A percentile compares a stretch with the other conserved stretches of the same genome.
phyloP scores from a whole-genome alignment of 306 rosid species.

The Quercus suber region DNA sequence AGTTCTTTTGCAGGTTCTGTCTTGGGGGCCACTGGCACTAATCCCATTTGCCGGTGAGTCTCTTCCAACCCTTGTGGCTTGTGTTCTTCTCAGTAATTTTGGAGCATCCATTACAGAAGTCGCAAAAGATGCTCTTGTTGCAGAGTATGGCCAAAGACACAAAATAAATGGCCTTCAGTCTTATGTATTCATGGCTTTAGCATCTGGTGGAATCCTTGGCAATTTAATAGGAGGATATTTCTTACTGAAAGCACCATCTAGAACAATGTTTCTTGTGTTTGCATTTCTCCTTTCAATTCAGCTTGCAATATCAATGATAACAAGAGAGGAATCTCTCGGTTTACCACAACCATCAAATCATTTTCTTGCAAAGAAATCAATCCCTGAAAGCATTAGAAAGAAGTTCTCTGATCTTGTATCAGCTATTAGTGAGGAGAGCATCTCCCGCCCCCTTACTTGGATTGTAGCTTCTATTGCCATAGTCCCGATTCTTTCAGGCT shows the following conservation, averaged over 20 bases:
- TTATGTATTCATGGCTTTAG: conserved; percentile 81
- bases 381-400: conserved; percentile 45
- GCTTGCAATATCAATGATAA: conserved; percentile 48
- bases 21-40: conserved; percentile 79
- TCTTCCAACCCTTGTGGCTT: conserved; percentile 54
- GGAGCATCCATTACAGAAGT: conserved; percentile 93
- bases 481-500: conserved; percentile 79
- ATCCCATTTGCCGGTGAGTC: conserved; percentile 51
- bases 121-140: conserved; percentile 88
- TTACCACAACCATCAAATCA: conserved; percentile 34
- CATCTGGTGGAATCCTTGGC: conserved; percentile 83
- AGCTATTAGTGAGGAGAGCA: conserved; percentile 44
- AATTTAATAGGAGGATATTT: conserved; percentile 76
- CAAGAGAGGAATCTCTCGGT: conserved; percentile 72
- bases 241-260: conserved; percentile 56
- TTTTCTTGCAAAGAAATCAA: conserved; percentile 27
- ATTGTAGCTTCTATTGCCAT: conserved; percentile 64
- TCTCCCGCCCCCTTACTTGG: conserved; percentile 65
- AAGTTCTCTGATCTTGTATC: conserved; percentile 50
- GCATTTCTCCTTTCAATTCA: conserved; percentile 53
- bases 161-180: conserved; percentile 71
- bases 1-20: conserved; percentile 77
- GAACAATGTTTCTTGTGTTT: conserved; percentile 60
- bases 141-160: conserved; percentile 75
- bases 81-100: conserved; percentile 74